phyloP scores from a whole-genome alignment of 108 stramenopile genomes.

The Nitzschia putrida region DNA sequence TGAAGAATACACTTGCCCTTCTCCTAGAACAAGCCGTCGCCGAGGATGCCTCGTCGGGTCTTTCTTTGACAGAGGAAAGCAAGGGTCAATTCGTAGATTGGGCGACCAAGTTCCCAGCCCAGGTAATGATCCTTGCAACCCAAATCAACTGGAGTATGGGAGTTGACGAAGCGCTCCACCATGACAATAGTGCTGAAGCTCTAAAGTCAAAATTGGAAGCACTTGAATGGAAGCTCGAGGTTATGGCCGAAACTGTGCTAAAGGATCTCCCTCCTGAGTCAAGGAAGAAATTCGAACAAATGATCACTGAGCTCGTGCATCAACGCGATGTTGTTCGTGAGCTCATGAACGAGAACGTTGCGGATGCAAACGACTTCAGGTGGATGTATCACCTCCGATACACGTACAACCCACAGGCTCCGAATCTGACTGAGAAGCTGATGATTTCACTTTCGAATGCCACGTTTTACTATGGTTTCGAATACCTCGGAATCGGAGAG shows the following conservation, averaged over 20 bases:
- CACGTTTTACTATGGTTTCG: constrained; percentile 94
- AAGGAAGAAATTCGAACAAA: constrained; percentile 96
- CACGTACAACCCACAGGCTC: constrained; percentile 76
- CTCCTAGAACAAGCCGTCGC: constrained; percentile 81
- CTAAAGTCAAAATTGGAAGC: constrained; percentile 45
- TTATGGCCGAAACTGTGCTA: constrained; percentile 92
- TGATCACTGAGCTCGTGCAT: constrained; percentile 97
- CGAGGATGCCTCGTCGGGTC: constrained; percentile 52
- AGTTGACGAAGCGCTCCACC: constrained; percentile 77
- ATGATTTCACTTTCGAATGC: constrained; percentile 92
- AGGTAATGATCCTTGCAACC: constrained; percentile 92
- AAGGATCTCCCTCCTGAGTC: constrained; percentile 80
- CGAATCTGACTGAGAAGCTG: constrained; percentile 75
- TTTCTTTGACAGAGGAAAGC: constrained; percentile 34
- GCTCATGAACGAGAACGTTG: constrained; percentile 74
- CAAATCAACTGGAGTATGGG: constrained; percentile 91
- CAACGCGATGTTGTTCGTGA: constrained; percentile 93
- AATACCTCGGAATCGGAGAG: constrained; percentile 98
- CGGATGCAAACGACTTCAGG: constrained; percentile 73
- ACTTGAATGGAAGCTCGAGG: constrained; percentile 77
- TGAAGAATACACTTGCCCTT: constrained; percentile 89
- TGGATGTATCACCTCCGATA: constrained; percentile 95
- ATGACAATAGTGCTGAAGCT: constrained; percentile 44
- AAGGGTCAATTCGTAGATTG: constrained; percentile 79
- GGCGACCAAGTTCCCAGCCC: constrained; percentile 90